Conservation (phyloP, 306 rosid genomes). For the Fagus sylvatica region DNA sequence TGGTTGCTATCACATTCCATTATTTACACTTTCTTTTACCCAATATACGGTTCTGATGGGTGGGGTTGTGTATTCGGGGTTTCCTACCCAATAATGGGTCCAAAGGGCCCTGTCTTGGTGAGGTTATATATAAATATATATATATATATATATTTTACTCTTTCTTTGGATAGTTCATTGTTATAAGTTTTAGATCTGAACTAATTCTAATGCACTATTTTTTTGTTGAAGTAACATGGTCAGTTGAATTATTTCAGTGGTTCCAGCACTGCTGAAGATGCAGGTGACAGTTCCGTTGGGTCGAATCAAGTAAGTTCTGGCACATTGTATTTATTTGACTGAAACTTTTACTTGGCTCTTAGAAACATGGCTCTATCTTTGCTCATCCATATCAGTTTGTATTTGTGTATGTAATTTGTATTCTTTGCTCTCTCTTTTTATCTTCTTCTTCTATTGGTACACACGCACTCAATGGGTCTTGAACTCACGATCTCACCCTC, state of each 20-base stretch:
- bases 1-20: background rate
- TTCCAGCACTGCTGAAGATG: constrained; percentile 33
- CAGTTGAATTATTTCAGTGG: constrained; percentile 45
- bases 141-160: too few species aligned
- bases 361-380: constrained; percentile 2
- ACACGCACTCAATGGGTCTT: constrained; percentile 3
- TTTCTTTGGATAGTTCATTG: background rate
- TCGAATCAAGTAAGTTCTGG: constrained; percentile 53
- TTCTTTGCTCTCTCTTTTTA: constrained; percentile 1
- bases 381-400: background rate
- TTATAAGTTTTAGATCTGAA: constrained; percentile 15
- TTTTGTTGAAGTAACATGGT: constrained; percentile 18
- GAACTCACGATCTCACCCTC: background rate
- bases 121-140: too few species aligned
- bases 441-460: constrained; percentile 2
- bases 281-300: constrained; percentile 31
- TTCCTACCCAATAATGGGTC: too few species aligned
- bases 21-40: background rate
- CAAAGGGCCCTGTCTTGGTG: too few species aligned
- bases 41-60: too few species aligned
- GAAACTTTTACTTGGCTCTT: constrained; percentile 5
- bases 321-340: constrained; percentile 7
- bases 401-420: constrained; percentile 4
- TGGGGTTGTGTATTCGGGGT: too few species aligned
- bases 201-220: background rate